Base-by-base conservation (phyloP, 164 flowering plant genomes). In the Stephania yunnanensis region DNA sequence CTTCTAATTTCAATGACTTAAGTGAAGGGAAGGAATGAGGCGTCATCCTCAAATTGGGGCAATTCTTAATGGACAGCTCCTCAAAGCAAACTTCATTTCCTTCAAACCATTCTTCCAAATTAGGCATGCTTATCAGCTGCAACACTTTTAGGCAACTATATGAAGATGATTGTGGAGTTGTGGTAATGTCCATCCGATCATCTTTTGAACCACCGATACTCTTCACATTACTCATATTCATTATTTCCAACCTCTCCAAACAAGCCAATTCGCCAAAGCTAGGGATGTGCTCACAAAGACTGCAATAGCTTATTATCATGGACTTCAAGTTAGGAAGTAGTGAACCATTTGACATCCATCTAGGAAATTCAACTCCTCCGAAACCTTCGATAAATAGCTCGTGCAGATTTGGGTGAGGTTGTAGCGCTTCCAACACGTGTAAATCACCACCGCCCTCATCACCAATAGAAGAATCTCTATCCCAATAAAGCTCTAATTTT, bases 81-180 rank as follows among this genome's bases (percentile, higher is more conserved):
- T 70, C 55, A 1, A 80, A 80, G 29, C 73, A 45, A 76, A 74
- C 36, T 7, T 22, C 36, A 9, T 30, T 31, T 30, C 25, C 25
- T 25, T 17, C 42, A 6, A 6, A 68, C 85, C 85, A 82, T 46
- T 80, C 73, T 50, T 65, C 75, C 36, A 78, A 75, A 17, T 53
- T 73, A 0, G 36, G 58, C 77, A 80, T 66, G 10, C 36, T 3
- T 10, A 2, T 1, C 46, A 80, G 12, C 19, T 2, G 10, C 10
- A 82, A 73, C 36, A 46, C 31, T 48, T 69, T 58, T 17, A 82
- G 65, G 7, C 22, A 55, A 11, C 78, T 76, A 58, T 78, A 79
- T 31, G 70, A 13, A 30, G 70, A 13, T 46, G 5, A 42, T 22
- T 7, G 9, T 36, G 6, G 6, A 8, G 17, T 22, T 6, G 7